Percentiles rank a stretch among this genome's conserved stretches.
phyloP scores from a whole-genome alignment of 352 stramenopile species.

The Phytophthora pini region DNA sequence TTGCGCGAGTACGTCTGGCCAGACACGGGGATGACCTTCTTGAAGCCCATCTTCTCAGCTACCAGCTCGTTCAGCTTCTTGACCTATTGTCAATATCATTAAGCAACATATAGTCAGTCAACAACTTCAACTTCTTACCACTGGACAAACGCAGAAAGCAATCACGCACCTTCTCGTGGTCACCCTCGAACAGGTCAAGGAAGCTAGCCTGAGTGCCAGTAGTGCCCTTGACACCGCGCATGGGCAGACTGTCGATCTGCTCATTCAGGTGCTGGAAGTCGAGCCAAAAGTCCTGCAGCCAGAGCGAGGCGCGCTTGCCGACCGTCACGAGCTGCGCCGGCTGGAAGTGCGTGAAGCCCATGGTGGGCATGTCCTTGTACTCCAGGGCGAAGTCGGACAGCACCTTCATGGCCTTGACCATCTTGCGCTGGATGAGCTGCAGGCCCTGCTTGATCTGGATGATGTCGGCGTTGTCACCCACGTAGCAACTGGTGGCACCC shows the following conservation, averaged over 20 bases:
- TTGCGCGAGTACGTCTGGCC: conserved; percentile 99
- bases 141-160: conserved; percentile 7
- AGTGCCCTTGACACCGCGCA: conserved; percentile 99
- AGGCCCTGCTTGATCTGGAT: conserved; percentile 98
- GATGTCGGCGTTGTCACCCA: conserved; percentile 99
- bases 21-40: conserved; percentile 96
- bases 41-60: conserved; percentile 97
- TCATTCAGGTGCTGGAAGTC: conserved; percentile 96
- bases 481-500: conserved; percentile 98
- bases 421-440: conserved; percentile 96
- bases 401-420: conserved; percentile 96
- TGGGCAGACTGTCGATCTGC: conserved; percentile 96
- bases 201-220: conserved; percentile 99
- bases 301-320: conserved; percentile 97
- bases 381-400: conserved; percentile 95
- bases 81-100: conserved; percentile 56
- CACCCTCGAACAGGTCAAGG: conserved; percentile 98
- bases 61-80: conserved; percentile 97
- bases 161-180: conserved; percentile 94
- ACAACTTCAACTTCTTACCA: conserved; percentile 3
- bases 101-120: conserved; percentile 11
- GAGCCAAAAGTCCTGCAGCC: conserved; percentile 98
- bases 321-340: conserved; percentile 98
- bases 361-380: conserved; percentile 97
- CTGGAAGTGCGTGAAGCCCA: conserved; percentile 99